A percentile compares a stretch with the other conserved stretches of the same genome.
Evolutionary conservation across 257 asterid species (phyloP).

Genomic region (Solanum chiquidenum): DNA sequence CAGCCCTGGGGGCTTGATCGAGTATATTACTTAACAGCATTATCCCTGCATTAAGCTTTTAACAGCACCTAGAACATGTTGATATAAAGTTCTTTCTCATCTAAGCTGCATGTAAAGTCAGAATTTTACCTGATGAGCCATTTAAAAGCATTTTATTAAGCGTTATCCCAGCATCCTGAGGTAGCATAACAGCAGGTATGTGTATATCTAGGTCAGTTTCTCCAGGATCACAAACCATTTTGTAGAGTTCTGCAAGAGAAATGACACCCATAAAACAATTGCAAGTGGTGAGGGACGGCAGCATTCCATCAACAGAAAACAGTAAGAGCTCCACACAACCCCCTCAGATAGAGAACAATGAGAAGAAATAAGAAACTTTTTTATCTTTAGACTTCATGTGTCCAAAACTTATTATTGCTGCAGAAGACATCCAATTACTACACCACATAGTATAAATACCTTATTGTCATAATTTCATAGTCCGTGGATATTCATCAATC

Average conservation of each 20-base stretch:
- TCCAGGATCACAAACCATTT: constrained; percentile 91
- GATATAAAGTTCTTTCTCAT: background rate
- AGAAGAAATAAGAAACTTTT: background rate
- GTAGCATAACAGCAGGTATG: constrained; percentile 82
- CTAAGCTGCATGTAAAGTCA: background rate
- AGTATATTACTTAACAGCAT: background rate
- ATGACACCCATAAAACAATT: background rate
- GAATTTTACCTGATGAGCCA: constrained; percentile 64
- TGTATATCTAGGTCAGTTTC: constrained; percentile 78
- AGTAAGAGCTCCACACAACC: background rate
- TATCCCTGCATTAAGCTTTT: background rate
- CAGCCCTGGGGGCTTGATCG: background rate
- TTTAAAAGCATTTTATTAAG: constrained; percentile 55
- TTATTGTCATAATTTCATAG: background rate
- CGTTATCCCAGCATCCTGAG: constrained; percentile 72
- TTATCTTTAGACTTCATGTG: background rate
- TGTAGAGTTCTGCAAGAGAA: constrained; percentile 71
- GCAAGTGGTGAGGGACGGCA: background rate
- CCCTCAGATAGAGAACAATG: background rate
- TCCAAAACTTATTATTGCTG: background rate
- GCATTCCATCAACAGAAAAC: background rate
- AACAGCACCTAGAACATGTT: background rate
- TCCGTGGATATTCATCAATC: background rate
- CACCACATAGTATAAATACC: background rate
- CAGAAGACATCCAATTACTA: background rate